Base-by-base conservation (phyloP, 1,284 basidiomycete genomes). In the Flammula alnicola region DNA sequence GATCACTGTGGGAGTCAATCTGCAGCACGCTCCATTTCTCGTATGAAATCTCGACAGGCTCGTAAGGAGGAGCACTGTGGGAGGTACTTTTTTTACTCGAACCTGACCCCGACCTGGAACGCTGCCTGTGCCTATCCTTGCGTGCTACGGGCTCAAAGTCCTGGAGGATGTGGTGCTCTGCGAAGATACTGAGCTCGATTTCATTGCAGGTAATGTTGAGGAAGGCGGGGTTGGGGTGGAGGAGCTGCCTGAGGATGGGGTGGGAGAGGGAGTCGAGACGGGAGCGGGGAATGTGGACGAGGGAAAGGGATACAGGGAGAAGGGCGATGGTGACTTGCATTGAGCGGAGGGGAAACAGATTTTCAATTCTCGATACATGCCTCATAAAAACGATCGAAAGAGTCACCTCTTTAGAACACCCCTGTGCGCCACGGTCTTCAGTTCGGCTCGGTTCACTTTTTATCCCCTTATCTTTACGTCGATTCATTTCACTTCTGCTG, bases 11-110 rank as follows among this genome's bases (percentile, higher is more conserved):
- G 0, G 86, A 86, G 63, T 89, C 86, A 42, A 89, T 83, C 63
- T 88, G 86, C 26, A 88, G 73, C n/a, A 88, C 86, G 59, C 76
- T 83, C 86, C 86, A 88, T 52, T 74, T 76, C 56, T 88, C 86
- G 49, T 76, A 77, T 3, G 86, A 87, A 43, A 87, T 78, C 58
- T 88, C 84, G 44, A 88, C 74, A n/a, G 75, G 73, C 48, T 84
- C 81, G 36, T 53, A 67, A 39, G 48, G 49, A 51, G 38, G 50
- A 32, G 42, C 49, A 23, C 49, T 47, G 23, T 64, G 51, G 19
- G 52, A 51, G 14, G 63, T 49, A 37, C 52, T 59, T 50, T 67
- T 69, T 33, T 65, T 60, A 42, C 61, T 60, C n/a, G 69, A 63
- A n/a, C 41, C 60, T 12, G 75, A 75, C 22, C 68, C 65, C 3